A percentile compares a stretch with the other conserved stretches of the same genome.
Evolutionary conservation across 2,329 filamentous ascomycete species (phyloP).

Genomic region (Penicillium sp.): DNA sequence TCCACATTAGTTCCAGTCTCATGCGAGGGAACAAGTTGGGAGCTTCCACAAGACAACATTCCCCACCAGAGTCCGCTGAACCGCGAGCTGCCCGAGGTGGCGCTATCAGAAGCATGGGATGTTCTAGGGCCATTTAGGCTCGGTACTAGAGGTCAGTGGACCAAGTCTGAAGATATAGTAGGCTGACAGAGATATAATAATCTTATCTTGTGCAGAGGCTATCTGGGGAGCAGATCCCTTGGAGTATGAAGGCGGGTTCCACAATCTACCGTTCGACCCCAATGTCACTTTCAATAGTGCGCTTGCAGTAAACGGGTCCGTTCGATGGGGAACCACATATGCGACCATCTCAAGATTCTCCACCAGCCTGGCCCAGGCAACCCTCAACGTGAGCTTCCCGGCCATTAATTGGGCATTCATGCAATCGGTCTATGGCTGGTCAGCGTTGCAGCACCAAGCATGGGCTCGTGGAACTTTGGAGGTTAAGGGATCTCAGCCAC

Average conservation of each 20-base stretch:
- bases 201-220: slow-evolving; percentile 46
- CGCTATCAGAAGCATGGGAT: slow-evolving; percentile 47
- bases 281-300: slow-evolving; percentile 52
- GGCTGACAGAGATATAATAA: neutral
- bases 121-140: slow-evolving; percentile 60
- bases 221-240: slow-evolving; percentile 62
- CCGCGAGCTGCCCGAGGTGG: slow-evolving; percentile 5
- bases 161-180: slow-evolving; percentile 2
- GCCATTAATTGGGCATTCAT: slow-evolving; percentile 57
- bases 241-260: slow-evolving; percentile 56
- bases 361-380: slow-evolving; percentile 35
- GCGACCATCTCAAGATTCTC: slow-evolving; percentile 33
- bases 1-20: neutral
- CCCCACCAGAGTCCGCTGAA: slow-evolving; percentile 8
- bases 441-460: slow-evolving; percentile 59
- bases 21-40: neutral
- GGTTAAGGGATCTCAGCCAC: slow-evolving; percentile 36
- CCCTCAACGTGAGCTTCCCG: slow-evolving; percentile 50
- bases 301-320: slow-evolving; percentile 52
- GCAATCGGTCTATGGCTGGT: slow-evolving; percentile 60
- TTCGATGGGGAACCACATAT: slow-evolving; percentile 49
- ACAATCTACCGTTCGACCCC: slow-evolving; percentile 45
- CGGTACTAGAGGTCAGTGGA: slow-evolving; percentile 58
- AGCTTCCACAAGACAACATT: neutral
- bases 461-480: slow-evolving; percentile 57